Conservation (phyloP, 306 rosid genomes). For the Rosa persica region DNA sequence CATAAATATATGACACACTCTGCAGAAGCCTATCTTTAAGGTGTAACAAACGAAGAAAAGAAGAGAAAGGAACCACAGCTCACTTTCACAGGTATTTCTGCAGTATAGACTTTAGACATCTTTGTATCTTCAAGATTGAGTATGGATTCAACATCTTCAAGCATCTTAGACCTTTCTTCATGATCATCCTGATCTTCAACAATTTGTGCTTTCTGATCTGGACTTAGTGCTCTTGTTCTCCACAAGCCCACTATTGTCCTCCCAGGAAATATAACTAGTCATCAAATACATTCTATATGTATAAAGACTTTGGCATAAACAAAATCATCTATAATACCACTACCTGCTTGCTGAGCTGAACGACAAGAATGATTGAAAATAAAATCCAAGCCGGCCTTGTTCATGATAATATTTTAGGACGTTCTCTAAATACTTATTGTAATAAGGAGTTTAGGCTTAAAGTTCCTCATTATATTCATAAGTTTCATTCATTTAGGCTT, state of each 20-base stretch:
- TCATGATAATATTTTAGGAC: too few species aligned
- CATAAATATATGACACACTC: neutral
- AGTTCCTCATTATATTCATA: too few species aligned
- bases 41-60: neutral
- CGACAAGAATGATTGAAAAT: too few species aligned
- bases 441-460: too few species aligned
- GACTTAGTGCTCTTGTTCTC: slow-evolving; percentile 61
- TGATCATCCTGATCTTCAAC: slow-evolving; percentile 58
- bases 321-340: too few species aligned
- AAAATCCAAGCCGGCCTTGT: too few species aligned
- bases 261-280: slow-evolving; percentile 22
- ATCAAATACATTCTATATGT: slow-evolving; percentile 6
- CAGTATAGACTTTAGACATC: slow-evolving; percentile 56
- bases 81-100: slow-evolving; percentile 64
- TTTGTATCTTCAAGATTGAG: slow-evolving; percentile 49
- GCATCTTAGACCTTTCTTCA: slow-evolving; percentile 45
- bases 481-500: too few species aligned
- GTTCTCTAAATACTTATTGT: too few species aligned
- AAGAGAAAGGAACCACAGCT: slow-evolving; percentile 13
- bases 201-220: slow-evolving; percentile 51
- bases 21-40: neutral
- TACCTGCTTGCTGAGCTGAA: too few species aligned
- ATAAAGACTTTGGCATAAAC: neutral
- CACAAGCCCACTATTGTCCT: slow-evolving; percentile 84
- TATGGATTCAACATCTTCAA: slow-evolving; percentile 44